These are phyloP conservation scores for Xerocomellus amylosporus DNA, from an alignment of 768 basidiomycete genomes.

Conservation along the genomic window DNA sequence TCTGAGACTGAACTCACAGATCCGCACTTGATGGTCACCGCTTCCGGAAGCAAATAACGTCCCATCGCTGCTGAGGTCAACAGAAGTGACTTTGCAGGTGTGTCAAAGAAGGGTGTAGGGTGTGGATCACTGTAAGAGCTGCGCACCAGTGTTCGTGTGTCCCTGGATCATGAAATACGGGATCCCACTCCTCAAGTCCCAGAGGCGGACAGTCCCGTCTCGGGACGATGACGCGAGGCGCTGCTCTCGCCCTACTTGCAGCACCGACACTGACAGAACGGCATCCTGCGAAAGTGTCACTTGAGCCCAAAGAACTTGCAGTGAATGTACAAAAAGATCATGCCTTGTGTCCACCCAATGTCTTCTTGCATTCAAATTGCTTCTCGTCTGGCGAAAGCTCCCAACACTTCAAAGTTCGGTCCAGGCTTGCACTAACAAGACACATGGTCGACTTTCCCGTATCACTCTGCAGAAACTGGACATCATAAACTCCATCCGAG, in stretches of 20 bases:
- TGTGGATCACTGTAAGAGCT: constrained; percentile 21
- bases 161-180: constrained; percentile 37
- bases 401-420: constrained; percentile 42
- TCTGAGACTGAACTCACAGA: constrained; percentile 29
- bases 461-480: constrained; percentile 30
- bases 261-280: constrained; percentile 29
- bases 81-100: constrained; percentile 32
- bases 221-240: constrained; percentile 38
- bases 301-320: neutral
- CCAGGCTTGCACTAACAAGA: constrained; percentile 32
- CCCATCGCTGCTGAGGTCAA: constrained; percentile 36
- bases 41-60: constrained; percentile 36
- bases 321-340: neutral
- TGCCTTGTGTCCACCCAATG: constrained; percentile 31
- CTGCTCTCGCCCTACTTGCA: constrained; percentile 34
- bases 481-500: constrained; percentile 28
- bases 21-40: constrained; percentile 36
- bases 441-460: constrained; percentile 25
- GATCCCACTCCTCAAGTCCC: constrained; percentile 34
- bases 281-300: constrained; percentile 23
- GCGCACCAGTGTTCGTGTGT: constrained; percentile 34
- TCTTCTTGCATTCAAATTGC: constrained; percentile 29
- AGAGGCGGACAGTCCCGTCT: constrained; percentile 36
- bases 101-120: constrained; percentile 11
- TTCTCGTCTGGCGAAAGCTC: constrained; percentile 35